These are phyloP conservation scores for Drechslera avenae DNA, from an alignment of 2,329 filamentous ascomycete species.

Conservation along the genomic window DNA sequence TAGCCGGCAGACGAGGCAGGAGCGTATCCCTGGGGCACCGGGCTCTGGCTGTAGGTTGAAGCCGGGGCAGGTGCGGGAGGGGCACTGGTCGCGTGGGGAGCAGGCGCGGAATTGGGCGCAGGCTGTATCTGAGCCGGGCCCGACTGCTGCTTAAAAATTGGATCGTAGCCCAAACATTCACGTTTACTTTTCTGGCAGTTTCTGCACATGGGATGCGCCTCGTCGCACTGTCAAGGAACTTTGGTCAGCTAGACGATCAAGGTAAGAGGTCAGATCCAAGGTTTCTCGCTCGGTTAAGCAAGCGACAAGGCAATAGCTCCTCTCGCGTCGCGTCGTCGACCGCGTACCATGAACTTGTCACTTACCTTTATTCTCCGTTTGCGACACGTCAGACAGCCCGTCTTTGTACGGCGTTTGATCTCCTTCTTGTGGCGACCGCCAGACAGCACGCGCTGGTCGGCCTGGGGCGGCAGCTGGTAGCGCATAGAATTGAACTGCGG, in stretches of 20 bases:
- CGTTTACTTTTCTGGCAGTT: conserved; percentile 89
- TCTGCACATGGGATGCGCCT: conserved; percentile 88
- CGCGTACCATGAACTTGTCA: conserved; percentile 31
- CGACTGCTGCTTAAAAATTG: conserved; percentile 77
- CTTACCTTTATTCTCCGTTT: conserved; percentile 73
- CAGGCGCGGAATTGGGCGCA: conserved; percentile 59
- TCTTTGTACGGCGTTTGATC: conserved; percentile 77
- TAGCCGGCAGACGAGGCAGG: conserved; percentile 52
- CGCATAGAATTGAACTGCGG: conserved; percentile 57
- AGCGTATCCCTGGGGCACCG: conserved; percentile 51
- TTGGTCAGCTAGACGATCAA: conserved; percentile 27
- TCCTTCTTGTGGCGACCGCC: conserved; percentile 72
- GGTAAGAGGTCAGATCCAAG: conserved; percentile 26
- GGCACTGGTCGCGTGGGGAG: conserved; percentile 41
- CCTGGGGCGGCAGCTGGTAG: conserved; percentile 60
- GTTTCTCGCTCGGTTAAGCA: conserved; percentile 45
- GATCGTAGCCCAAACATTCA: conserved; percentile 84
- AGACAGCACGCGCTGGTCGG: conserved; percentile 61
- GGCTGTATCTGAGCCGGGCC: conserved; percentile 75
- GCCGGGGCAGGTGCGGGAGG: conserved; percentile 40
- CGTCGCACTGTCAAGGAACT: conserved; percentile 77
- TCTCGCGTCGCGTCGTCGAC: conserved; percentile 35
- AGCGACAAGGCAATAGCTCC: conserved; percentile 22
- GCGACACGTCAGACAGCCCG: conserved; percentile 65
- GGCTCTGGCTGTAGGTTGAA: conserved; percentile 45